A percentile compares a stretch with the other conserved stretches of the same genome.
Evolutionary conservation across 805 yeast genomes (phyloP).

Genomic region (Zygosaccharomyces bisporus): DNA sequence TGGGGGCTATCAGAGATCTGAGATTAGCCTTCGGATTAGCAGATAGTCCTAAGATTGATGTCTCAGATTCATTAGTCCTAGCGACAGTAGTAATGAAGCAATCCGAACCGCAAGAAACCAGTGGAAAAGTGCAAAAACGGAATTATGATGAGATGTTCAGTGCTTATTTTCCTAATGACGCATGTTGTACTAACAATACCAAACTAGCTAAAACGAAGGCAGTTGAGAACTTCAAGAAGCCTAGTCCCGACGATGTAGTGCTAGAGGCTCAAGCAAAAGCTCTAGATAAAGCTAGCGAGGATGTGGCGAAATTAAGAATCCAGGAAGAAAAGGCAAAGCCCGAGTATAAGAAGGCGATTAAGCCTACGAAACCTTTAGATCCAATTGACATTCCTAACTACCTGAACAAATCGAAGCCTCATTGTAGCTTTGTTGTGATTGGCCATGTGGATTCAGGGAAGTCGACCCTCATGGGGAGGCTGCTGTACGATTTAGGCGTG

Average conservation of each 20-base stretch:
- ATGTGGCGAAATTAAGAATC: conserved; percentile 15
- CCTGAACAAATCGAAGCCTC: conserved; percentile 88
- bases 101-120: conserved; percentile 3
- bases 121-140: conserved; percentile 18
- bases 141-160: conserved; percentile 30
- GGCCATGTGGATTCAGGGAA: conserved; percentile 99
- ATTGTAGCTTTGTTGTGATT: conserved; percentile 92
- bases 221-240: conserved; percentile 53
- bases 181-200: conserved; percentile 38
- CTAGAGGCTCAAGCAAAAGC: conserved; percentile 53
- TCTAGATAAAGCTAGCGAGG: conserved; percentile 35
- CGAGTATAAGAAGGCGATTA: conserved; percentile 26
- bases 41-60: neutral
- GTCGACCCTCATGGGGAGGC: conserved; percentile 97
- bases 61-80: conserved; percentile 2
- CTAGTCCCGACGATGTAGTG: conserved; percentile 81
- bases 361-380: conserved; percentile 33
- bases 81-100: conserved; percentile 7
- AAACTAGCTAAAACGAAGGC: conserved; percentile 38
- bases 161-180: conserved; percentile 33
- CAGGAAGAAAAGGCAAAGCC: conserved; percentile 38
- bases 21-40: neutral
- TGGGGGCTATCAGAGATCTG: conserved; percentile 4
- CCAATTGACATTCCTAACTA: conserved; percentile 68
- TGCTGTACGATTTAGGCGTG: conserved; percentile 87